Conservation (phyloP, 371 early-diverging fungal genomes). For the Rhizopus sp. region DNA sequence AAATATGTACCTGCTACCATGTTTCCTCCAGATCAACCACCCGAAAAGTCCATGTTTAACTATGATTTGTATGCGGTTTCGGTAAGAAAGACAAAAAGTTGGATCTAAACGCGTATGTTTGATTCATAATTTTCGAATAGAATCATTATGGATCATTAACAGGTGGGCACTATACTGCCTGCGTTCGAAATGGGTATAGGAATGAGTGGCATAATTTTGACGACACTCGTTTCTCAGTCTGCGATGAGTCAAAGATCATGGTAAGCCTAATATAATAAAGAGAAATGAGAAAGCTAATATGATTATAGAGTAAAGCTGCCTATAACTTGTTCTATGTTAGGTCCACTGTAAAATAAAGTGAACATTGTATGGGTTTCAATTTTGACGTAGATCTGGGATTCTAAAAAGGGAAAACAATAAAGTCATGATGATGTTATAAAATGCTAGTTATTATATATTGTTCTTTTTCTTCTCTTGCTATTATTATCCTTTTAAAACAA, state of each 20-base stretch:
- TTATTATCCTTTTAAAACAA: too few relatives aligned
- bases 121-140: constrained; percentile 34
- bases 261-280: constrained; percentile 30
- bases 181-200: constrained; percentile 75
- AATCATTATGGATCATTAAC: constrained; percentile 91
- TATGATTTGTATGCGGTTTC: constrained; percentile 90
- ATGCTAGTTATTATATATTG: too few relatives aligned
- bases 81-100: constrained; percentile 13
- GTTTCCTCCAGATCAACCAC: constrained; percentile 12
- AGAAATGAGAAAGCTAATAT: too few relatives aligned
- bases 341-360: constrained; percentile 26
- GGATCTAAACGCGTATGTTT: constrained; percentile 1
- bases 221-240: constrained; percentile 80
- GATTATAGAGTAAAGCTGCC: constrained; percentile 31
- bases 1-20: constrained; percentile 10
- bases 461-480: too few relatives aligned
- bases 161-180: constrained; percentile 96
- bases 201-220: constrained; percentile 93
- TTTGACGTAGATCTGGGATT: too few relatives aligned
- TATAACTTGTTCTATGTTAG: constrained; percentile 39
- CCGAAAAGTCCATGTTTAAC: constrained; percentile 19
- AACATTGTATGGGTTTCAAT: too few relatives aligned
- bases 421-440: too few relatives aligned
- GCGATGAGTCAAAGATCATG: constrained; percentile 59
- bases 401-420: too few relatives aligned